phyloP scores from a whole-genome alignment of 495 filamentous ascomycete species.

The Trichoderma virens region DNA sequence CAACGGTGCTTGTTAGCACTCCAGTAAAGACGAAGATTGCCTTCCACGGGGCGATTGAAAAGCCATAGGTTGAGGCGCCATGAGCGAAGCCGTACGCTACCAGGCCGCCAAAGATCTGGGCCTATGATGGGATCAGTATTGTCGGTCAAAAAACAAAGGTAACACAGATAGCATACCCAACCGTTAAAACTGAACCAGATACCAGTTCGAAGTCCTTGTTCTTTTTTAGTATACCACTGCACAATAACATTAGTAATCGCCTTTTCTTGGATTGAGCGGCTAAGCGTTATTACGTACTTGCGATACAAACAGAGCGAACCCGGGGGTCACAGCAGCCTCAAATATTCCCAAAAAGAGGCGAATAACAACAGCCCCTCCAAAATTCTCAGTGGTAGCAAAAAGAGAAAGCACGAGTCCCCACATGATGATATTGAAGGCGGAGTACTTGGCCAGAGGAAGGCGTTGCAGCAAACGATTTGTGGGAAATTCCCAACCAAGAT shows the following conservation, averaged over 20 bases:
- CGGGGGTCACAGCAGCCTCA: slow-evolving; percentile 8
- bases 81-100: slow-evolving; percentile 4
- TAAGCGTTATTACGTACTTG: background rate
- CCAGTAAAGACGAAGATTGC: slow-evolving; percentile 25
- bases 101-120: slow-evolving; percentile 15
- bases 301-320: slow-evolving; percentile 4
- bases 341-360: slow-evolving; percentile 8
- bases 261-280: background rate
- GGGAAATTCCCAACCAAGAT: slow-evolving; percentile 6
- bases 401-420: slow-evolving; percentile 10
- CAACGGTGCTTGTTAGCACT: slow-evolving; percentile 31
- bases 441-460: slow-evolving; percentile 8
- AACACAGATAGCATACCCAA: slow-evolving; percentile 32
- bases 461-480: slow-evolving; percentile 7
- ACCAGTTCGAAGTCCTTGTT: slow-evolving; percentile 19
- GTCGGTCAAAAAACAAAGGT: background rate
- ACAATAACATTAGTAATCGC: background rate
- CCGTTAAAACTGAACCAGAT: slow-evolving; percentile 57
- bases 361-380: slow-evolving; percentile 8
- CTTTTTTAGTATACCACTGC: background rate
- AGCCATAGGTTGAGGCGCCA: background rate
- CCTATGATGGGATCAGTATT: background rate
- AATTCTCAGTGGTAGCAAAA: slow-evolving; percentile 7
- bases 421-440: slow-evolving; percentile 10
- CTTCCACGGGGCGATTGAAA: slow-evolving; percentile 24